phyloP scores from a whole-genome alignment of 2,329 filamentous ascomycete species.

The Penicillium sp. region DNA sequence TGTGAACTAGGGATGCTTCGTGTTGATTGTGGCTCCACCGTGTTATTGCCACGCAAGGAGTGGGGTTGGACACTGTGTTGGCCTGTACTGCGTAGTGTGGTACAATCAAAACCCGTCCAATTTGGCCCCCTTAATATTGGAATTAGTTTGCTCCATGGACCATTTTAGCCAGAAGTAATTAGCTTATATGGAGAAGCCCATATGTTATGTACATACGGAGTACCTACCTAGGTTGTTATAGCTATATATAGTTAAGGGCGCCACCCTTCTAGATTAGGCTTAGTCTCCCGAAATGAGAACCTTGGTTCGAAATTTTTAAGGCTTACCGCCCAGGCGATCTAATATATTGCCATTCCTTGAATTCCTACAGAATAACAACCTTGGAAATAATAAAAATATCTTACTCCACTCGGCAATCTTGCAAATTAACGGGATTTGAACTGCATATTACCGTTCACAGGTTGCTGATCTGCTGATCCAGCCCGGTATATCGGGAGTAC shows the following conservation, averaged over 20 bases:
- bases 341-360: not conserved
- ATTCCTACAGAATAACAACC: too few species aligned
- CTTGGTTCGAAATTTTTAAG: not conserved
- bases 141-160: not conserved
- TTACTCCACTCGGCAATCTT: not conserved
- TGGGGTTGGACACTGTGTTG: not conserved
- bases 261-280: not conserved
- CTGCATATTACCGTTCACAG: not conserved
- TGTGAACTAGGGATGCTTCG: not conserved
- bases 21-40: conserved; percentile 6
- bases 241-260: not conserved
- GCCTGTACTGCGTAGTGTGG: not conserved
- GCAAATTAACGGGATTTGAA: not conserved
- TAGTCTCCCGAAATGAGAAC: not conserved
- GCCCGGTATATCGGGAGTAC: not conserved
- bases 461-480: not conserved
- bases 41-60: conserved; percentile 1
- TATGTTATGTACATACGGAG: not conserved
- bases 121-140: not conserved
- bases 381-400: too few species aligned
- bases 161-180: not conserved
- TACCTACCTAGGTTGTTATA: too few species aligned
- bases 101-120: not conserved
- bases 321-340: not conserved
- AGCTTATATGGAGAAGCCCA: not conserved